These are phyloP conservation scores for Desmodesmus armatus DNA, from an alignment of 139 green algal species.

Conservation along the genomic window DNA sequence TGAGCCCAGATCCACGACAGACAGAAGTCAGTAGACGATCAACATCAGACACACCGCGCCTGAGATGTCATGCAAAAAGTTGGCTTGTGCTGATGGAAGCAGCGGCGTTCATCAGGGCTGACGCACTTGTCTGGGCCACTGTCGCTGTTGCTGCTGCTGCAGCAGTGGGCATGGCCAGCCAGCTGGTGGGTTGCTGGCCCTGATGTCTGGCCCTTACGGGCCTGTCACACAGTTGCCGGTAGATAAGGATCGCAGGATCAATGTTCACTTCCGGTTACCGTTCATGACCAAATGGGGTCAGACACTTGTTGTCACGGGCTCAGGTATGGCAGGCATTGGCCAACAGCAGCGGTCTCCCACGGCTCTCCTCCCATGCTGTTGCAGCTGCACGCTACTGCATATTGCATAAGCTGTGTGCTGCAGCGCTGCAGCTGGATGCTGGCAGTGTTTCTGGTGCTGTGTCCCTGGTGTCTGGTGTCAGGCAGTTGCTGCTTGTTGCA, in stretches of 20 bases:
- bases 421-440: neutral
- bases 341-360: neutral
- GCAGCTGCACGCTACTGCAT: neutral
- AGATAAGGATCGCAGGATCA: slow-evolving; percentile 51
- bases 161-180: neutral
- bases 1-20: no score
- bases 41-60: no score
- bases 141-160: neutral
- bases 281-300: slow-evolving; percentile 77
- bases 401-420: neutral
- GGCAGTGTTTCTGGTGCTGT: neutral
- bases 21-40: no score
- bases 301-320: slow-evolving; percentile 57
- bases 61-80: no score
- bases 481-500: slow-evolving; percentile 5
- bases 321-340: slow-evolving; percentile 25
- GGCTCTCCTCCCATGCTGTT: neutral
- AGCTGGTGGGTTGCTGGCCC: slow-evolving; percentile 31
- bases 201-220: slow-evolving; percentile 26
- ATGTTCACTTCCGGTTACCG: slow-evolving; percentile 64
- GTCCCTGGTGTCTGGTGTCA: no score
- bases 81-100: no score
- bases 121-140: no score
- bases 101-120: no score
- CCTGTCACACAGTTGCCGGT: neutral